Conservation (phyloP, 1,284 basidiomycete species). For the Inonotus hispidus region DNA sequence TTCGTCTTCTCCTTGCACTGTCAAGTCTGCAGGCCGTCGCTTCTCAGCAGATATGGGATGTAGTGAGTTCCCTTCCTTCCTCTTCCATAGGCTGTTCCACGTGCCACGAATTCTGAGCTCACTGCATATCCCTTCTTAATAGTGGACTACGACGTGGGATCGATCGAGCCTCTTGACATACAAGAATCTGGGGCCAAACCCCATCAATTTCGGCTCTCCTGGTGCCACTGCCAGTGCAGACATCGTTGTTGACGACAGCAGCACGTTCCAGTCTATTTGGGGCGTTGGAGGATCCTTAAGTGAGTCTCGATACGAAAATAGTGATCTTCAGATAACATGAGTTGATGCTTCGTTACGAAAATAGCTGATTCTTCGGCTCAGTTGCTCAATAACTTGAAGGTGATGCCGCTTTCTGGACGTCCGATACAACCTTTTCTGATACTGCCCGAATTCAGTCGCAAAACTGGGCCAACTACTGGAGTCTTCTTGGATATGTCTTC, state of each 20-base stretch:
- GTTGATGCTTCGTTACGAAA: not conserved
- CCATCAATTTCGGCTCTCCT: slow-evolving; percentile 49
- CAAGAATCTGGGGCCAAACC: slow-evolving; percentile 35
- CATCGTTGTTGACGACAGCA: slow-evolving; percentile 40
- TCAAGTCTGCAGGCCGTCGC: not conserved
- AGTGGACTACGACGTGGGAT: slow-evolving; percentile 67
- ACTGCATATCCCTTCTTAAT: not conserved
- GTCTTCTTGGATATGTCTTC: slow-evolving; percentile 41
- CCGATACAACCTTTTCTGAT: not conserved
- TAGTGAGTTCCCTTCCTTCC: slow-evolving; percentile 23
- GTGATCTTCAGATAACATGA: not conserved
- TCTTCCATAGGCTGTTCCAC: not conserved
- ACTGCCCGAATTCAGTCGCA: slow-evolving; percentile 26
- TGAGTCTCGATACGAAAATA: slow-evolving; percentile 23
- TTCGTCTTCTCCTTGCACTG: slow-evolving; percentile 6
- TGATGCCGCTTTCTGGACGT: slow-evolving; percentile 17
- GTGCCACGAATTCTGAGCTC: not conserved
- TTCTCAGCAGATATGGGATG: slow-evolving; percentile 32
- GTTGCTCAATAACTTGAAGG: slow-evolving; percentile 46
- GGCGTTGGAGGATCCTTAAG: slow-evolving; percentile 50
- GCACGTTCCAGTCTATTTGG: slow-evolving; percentile 40
- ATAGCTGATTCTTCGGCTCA: slow-evolving; percentile 49
- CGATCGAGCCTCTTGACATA: slow-evolving; percentile 44
- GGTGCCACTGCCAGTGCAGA: slow-evolving; percentile 40
- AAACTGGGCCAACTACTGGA: slow-evolving; percentile 42